A percentile compares a stretch with the other conserved stretches of the same genome.
phyloP scores from a whole-genome alignment of 805 yeast genomes.

The Cyberlindnera maritima region DNA sequence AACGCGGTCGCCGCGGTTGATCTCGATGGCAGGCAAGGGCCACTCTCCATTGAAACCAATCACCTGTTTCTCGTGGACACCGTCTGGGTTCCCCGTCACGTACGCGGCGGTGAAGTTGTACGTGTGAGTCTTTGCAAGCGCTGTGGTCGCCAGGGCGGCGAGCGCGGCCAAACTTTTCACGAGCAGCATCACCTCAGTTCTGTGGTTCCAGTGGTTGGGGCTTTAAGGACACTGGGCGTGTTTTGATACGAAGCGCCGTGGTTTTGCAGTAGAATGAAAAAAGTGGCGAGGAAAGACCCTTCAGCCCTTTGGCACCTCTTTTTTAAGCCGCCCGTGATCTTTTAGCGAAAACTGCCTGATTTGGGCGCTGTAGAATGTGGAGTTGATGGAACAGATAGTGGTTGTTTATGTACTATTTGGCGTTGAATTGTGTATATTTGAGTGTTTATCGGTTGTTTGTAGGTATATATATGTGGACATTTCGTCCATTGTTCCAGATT shows the following conservation, averaged over 20 bases:
- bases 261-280: background rate
- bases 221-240: background rate
- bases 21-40: slow-evolving; percentile 72
- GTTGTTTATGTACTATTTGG: too few relatives aligned
- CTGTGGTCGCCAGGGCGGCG: slow-evolving; percentile 3
- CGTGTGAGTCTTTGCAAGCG: slow-evolving; percentile 43
- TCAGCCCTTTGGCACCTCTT: slow-evolving; percentile 1
- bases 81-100: slow-evolving; percentile 68
- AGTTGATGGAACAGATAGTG: background rate
- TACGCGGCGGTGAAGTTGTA: slow-evolving; percentile 58
- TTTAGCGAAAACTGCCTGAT: slow-evolving; percentile 1
- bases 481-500: too few relatives aligned
- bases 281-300: background rate
- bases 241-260: slow-evolving; percentile 2
- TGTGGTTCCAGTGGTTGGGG: background rate
- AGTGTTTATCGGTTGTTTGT: too few relatives aligned
- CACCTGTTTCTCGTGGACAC: slow-evolving; percentile 49
- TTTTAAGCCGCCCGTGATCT: background rate
- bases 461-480: too few relatives aligned
- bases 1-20: slow-evolving; percentile 61
- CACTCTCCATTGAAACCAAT: slow-evolving; percentile 68
- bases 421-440: too few relatives aligned
- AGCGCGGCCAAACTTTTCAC: background rate
- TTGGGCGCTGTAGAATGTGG: background rate
- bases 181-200: background rate